These are phyloP conservation scores for Jamesozyma lodderae DNA, from an alignment of 805 yeast species.

Conservation along the genomic window DNA sequence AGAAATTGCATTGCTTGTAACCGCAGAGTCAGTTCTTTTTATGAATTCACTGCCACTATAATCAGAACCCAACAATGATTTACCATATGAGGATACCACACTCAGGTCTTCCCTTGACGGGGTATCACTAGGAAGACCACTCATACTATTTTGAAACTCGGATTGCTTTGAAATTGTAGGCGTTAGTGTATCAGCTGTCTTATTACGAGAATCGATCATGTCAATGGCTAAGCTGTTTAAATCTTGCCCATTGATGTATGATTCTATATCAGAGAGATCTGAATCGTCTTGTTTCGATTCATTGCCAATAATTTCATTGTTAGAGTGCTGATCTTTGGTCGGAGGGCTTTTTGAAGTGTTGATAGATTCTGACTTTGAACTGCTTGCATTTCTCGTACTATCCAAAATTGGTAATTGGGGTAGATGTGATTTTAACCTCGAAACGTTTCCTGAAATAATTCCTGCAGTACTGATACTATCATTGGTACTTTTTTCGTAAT, in stretches of 20 bases:
- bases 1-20: constrained; percentile 10
- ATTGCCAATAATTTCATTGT: neutral
- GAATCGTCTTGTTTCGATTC: constrained; percentile 6
- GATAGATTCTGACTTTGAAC: constrained; percentile 6
- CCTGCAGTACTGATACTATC: neutral
- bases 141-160: constrained; percentile 1
- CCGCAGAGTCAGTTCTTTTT: constrained; percentile 9
- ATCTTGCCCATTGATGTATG: constrained; percentile 28
- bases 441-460: constrained; percentile 9
- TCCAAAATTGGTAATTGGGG: constrained; percentile 9
- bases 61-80: constrained; percentile 29
- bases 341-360: constrained; percentile 1
- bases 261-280: constrained; percentile 25
- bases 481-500: neutral
- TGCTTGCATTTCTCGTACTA: constrained; percentile 4
- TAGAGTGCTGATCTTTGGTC: neutral
- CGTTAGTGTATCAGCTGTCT: constrained; percentile 5
- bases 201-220: constrained; percentile 7
- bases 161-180: constrained; percentile 1
- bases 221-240: constrained; percentile 20
- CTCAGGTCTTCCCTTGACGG: constrained; percentile 9
- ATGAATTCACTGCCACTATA: constrained; percentile 16
- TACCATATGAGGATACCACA: constrained; percentile 28
- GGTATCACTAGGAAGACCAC: constrained; percentile 4
- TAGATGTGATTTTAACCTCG: constrained; percentile 13